These are phyloP conservation scores for Rhizopus sp. DNA, from an alignment of 371 early-diverging fungal species.

Conservation along the genomic window DNA sequence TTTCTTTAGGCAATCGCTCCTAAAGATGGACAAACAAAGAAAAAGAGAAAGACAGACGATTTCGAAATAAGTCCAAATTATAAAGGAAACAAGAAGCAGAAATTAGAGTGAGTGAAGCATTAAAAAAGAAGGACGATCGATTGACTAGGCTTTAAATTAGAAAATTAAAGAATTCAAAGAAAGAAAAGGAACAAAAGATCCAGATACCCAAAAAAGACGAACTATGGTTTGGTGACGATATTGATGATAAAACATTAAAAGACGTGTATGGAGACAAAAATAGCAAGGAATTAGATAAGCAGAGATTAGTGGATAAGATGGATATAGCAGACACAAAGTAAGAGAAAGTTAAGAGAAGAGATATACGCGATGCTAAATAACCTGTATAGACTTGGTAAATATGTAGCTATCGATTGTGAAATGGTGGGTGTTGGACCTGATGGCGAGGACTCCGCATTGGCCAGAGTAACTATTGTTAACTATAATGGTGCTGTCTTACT, in stretches of 20 bases:
- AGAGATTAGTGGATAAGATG: constrained; percentile 35
- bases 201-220: constrained; percentile 46
- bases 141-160: not conserved
- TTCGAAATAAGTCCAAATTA: constrained; percentile 28
- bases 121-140: not conserved
- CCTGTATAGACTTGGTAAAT: constrained; percentile 67
- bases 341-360: constrained; percentile 38
- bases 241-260: constrained; percentile 53
- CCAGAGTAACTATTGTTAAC: constrained; percentile 92
- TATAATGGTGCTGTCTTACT: constrained; percentile 85
- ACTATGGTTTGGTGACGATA: constrained; percentile 64
- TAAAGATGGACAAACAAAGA: constrained; percentile 9
- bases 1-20: constrained; percentile 18
- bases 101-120: constrained; percentile 22
- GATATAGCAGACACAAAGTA: constrained; percentile 39
- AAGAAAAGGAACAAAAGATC: constrained; percentile 1
- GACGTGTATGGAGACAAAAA: constrained; percentile 40
- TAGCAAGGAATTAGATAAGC: constrained; percentile 24
- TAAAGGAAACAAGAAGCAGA: constrained; percentile 26
- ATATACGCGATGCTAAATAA: not conserved
- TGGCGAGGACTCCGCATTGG: constrained; percentile 81
- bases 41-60: constrained; percentile 21
- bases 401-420: constrained; percentile 96
- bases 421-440: constrained; percentile 96
- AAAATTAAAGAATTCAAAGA: constrained; percentile 8